Conservation (phyloP, 164 flowering plant species). For the Amborella trichopoda region DNA sequence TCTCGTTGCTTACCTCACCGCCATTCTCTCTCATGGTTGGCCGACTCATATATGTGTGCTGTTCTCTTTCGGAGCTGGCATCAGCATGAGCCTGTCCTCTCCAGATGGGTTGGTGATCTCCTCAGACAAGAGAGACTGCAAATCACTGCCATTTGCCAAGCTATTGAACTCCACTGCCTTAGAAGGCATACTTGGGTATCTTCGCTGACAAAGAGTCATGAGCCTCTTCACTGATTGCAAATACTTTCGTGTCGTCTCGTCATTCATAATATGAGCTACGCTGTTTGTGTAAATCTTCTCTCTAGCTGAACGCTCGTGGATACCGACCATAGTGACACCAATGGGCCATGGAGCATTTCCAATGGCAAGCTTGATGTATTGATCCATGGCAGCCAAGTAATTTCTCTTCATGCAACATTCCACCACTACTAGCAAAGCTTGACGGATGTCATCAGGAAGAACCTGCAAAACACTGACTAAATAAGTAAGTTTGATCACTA, state of each 20-base stretch:
- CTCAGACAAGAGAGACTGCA: conserved; percentile 68
- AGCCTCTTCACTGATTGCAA: conserved; percentile 88
- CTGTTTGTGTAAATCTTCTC: conserved; percentile 97
- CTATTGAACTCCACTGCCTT: conserved; percentile 97
- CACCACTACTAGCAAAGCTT: conserved; percentile 64
- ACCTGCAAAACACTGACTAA: too few species aligned
- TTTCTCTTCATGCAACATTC: conserved; percentile 78
- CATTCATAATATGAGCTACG: conserved; percentile 99
- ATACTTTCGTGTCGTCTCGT: conserved; percentile 96
- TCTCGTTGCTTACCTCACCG: too few species aligned
- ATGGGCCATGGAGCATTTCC: conserved; percentile 99
- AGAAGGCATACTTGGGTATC: conserved; percentile 90
- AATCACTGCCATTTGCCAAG: conserved; percentile 94
- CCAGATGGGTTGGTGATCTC: conserved; percentile 29
- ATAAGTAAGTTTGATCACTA: too few species aligned
- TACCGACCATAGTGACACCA: conserved; percentile 99
- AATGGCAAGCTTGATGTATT: conserved; percentile 87
- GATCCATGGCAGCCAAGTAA: conserved; percentile 93
- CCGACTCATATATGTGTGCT: too few species aligned
- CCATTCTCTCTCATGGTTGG: too few species aligned
- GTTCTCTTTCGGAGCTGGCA: neutral
- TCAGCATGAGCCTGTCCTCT: conserved; percentile 42
- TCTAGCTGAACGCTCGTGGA: conserved; percentile 98
- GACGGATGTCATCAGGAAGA: conserved; percentile 85
- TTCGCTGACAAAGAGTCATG: conserved; percentile 89